Conservation (phyloP, 2,329 filamentous ascomycete species). For the Verticillium isaacii region DNA sequence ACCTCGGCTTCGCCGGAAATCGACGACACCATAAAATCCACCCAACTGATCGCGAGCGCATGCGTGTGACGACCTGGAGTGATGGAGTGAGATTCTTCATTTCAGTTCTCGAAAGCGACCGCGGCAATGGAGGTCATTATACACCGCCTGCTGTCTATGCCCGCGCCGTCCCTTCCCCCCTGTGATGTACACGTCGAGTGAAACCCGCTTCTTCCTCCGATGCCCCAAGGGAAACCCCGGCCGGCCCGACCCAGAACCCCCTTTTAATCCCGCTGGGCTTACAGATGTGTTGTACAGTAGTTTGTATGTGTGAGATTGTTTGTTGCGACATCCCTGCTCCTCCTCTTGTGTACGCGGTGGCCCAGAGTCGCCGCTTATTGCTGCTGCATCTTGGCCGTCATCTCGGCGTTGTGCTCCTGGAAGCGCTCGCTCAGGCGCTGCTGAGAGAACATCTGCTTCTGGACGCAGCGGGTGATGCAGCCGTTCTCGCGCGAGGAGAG, state of each 20-base stretch:
- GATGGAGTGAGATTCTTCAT: neutral
- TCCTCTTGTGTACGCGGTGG: constrained; percentile 1
- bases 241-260: neutral
- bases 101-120: neutral
- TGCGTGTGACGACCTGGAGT: neutral
- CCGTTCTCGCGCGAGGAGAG: constrained; percentile 82
- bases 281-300: constrained; percentile 10
- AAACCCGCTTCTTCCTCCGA: neutral
- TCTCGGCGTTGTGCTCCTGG: constrained; percentile 61
- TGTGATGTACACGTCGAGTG: neutral
- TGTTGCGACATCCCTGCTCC: constrained; percentile 2
- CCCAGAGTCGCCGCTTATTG: constrained; percentile 24
- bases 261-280: neutral
- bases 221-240: neutral
- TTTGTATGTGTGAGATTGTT: neutral
- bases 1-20: neutral
- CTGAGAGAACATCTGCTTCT: constrained; percentile 91
- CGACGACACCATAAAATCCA: neutral
- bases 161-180: neutral
- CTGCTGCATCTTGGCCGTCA: constrained; percentile 49
- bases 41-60: neutral
- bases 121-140: neutral
- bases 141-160: neutral
- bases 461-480: constrained; percentile 91
- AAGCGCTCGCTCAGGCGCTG: constrained; percentile 90